Conservation (phyloP, 441 rosid species). For the Rhodomyrtus psidioides region DNA sequence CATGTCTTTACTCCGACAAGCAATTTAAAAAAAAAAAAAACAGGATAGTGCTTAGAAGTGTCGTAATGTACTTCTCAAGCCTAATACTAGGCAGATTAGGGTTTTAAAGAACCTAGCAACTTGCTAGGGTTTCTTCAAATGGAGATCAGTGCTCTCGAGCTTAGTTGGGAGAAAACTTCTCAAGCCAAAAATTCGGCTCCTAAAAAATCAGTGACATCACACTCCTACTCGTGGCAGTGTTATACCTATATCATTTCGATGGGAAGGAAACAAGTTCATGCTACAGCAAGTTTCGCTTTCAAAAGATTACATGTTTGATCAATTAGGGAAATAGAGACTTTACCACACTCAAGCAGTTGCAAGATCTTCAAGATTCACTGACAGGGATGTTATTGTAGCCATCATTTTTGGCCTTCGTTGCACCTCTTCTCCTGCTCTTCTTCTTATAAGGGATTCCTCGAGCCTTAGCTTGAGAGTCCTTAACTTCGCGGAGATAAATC, state of each 20-base stretch:
- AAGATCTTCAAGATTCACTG: neutral
- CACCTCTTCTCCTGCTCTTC: conserved; percentile 4
- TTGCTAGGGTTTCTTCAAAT: neutral
- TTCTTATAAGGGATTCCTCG: conserved; percentile 11
- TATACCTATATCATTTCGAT: neutral
- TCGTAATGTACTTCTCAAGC: neutral
- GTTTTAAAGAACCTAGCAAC: neutral
- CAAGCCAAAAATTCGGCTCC: neutral
- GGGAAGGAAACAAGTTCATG: neutral
- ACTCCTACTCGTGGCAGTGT: neutral
- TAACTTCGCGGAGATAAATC: conserved; percentile 8
- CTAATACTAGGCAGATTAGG: neutral
- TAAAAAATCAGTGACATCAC: neutral
- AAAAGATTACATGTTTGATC: neutral
- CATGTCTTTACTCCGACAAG: neutral
- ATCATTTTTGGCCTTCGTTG: neutral
- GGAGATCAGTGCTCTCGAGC: neutral
- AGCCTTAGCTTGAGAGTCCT: conserved; percentile 12
- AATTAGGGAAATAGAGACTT: neutral
- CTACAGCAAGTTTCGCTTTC: neutral
- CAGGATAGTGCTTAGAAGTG: neutral
- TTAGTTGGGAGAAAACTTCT: neutral
- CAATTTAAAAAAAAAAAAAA: neutral
- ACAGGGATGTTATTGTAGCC: neutral
- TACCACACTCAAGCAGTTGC: neutral